These are phyloP conservation scores for Odontarrhena argentea DNA, from an alignment of 345 rosid genomes.

Conservation along the genomic window DNA sequence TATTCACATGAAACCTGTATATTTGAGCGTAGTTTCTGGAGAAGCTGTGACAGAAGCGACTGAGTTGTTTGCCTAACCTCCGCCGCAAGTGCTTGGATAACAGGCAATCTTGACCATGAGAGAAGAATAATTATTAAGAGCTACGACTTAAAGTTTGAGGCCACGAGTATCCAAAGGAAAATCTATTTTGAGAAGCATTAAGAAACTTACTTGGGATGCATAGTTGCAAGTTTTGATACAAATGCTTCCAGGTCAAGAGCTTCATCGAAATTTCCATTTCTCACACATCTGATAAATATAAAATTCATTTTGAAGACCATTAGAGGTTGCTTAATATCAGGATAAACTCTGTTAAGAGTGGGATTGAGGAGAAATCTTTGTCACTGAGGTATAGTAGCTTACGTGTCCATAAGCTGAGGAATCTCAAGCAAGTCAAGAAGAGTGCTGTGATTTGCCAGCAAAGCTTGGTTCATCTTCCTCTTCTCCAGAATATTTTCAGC, in stretches of 20 bases:
- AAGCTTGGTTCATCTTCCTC: conserved; percentile 90
- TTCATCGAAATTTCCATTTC: conserved; percentile 96
- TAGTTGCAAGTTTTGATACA: conserved; percentile 82
- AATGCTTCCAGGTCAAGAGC: conserved; percentile 97
- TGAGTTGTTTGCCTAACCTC: conserved; percentile 95
- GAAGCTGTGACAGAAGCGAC: conserved; percentile 92
- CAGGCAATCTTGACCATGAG: conserved; percentile 60
- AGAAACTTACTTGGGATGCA: conserved; percentile 94
- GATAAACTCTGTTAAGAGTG: background rate
- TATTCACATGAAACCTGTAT: conserved; percentile 63
- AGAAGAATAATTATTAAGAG: conserved; percentile 31
- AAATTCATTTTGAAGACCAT: conserved; percentile 5
- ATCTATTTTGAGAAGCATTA: background rate
- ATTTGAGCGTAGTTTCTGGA: conserved; percentile 86
- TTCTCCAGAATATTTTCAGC: conserved; percentile 87
- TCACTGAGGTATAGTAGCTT: conserved; percentile 39
- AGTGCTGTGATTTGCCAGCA: conserved; percentile 85
- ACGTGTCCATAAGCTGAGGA: conserved; percentile 99
- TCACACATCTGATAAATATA: conserved; percentile 70
- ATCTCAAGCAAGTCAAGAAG: conserved; percentile 98
- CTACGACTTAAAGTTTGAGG: conserved; percentile 25
- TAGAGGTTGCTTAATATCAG: conserved; percentile 1
- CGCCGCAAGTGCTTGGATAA: conserved; percentile 84
- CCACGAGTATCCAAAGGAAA: conserved; percentile 27
- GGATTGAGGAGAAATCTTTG: background rate